Percentiles rank a stretch among this genome's conserved stretches.
These are phyloP conservation scores for Trichomonas gallinae DNA, from an alignment of 208 protist species.

Conservation along the genomic window DNA sequence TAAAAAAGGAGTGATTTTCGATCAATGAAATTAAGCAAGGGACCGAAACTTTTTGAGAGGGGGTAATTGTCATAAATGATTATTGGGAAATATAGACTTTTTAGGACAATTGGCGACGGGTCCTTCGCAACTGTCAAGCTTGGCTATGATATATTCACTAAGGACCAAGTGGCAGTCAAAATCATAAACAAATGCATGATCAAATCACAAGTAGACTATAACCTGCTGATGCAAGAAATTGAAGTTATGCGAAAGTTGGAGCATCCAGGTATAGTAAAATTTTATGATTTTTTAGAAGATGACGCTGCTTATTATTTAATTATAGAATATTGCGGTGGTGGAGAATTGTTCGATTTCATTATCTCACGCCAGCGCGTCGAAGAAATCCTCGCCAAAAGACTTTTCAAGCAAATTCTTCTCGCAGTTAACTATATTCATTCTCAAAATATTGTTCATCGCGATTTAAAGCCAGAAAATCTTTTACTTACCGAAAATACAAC, in stretches of 20 bases:
- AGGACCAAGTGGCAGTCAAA: not conserved
- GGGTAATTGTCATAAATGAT: not conserved
- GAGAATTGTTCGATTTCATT: slow-evolving; percentile 3
- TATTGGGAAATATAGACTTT: not conserved
- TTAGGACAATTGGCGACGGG: not conserved
- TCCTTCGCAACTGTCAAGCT: not conserved
- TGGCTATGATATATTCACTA: not conserved
- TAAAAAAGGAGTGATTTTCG: too few species aligned
- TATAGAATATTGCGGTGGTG: not conserved
- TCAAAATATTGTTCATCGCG: not conserved
- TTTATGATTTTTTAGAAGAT: not conserved
- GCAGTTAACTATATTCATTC: not conserved
- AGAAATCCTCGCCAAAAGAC: not conserved
- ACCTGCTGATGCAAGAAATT: not conserved
- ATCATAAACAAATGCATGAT: not conserved
- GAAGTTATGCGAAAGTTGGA: not conserved
- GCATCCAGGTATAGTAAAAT: not conserved
- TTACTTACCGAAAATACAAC: not conserved
- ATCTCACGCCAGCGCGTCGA: not conserved
- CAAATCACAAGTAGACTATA: not conserved
- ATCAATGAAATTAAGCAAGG: too few species aligned
- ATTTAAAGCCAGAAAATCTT: slow-evolving; percentile 21
- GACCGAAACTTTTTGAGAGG: too few species aligned
- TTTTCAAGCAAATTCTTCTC: not conserved
- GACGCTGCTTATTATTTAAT: not conserved